Evolutionary conservation across 176 grass and related monocot species (phyloP), one percentile per base, ranked within the genome.

Genomic region (Rhynchospora tenuis): DNA sequence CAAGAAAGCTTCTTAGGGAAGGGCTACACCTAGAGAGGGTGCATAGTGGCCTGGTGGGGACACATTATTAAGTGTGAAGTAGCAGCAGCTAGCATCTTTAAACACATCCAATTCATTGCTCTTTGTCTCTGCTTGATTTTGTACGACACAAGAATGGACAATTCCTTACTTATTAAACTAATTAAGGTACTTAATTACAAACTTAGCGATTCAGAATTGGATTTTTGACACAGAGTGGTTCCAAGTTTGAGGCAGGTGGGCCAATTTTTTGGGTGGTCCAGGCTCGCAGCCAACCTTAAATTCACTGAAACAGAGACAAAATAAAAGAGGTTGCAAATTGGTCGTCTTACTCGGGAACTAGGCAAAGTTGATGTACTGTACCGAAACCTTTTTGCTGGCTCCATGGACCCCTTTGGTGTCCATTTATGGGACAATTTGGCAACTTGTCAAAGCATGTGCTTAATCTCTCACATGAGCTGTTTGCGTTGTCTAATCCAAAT

Each of bases 401-500:
- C 50, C 20, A 81, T 65, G 45, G 65, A 81, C 19, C 59, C 20
- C 28, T 17, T 64, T 64, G 61, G 43, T 27, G 56, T 65, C 79
- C 24, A 47, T 82, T 66, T 65, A 23, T 66, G 60, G 59, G 29
- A 82, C 79, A 66, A 24, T 20, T 82, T 44, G 58, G 22, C 79
- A 19, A 82, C 79, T 66, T 82, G 59, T 20, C n/a, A 9, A 10
- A 4, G 15, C 58, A 82, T 82, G 64, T 82, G 79, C 58, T 66
- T 50, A 12, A 27, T 51, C 15, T 11, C 22, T 47, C 79, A 82
- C 79, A 82, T 82, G 79, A 62, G 17, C 55, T 82, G 79, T 82
- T 66, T 48, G 12, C 42, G 2, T 50, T 82, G 6, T 59, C 55
- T 80, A 38, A 60, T 23, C 23, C 7, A 71, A 71, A 16, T 71